Conservation (phyloP, 2,329 filamentous ascomycete genomes). For the Albifimbria verrucaria region DNA sequence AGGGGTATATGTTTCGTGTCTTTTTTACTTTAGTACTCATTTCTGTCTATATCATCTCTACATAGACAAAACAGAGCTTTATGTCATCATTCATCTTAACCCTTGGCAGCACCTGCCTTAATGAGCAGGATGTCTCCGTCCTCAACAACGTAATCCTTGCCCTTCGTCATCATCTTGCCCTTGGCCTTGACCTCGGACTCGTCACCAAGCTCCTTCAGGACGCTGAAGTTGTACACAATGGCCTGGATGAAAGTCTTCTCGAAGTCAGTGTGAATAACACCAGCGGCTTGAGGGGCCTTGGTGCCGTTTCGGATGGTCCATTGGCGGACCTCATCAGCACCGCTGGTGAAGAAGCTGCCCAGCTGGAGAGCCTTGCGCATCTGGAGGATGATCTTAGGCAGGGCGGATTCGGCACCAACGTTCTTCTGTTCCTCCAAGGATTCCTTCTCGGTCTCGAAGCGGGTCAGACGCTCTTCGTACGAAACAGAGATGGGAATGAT, state of each 20-base stretch:
- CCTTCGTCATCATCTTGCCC: constrained; percentile 97
- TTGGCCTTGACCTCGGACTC: constrained; percentile 87
- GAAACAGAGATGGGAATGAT: constrained; percentile 90
- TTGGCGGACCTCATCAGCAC: constrained; percentile 92
- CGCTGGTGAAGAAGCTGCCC: constrained; percentile 95
- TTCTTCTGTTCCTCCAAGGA: constrained; percentile 84
- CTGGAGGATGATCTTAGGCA: constrained; percentile 86
- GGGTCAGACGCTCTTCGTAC: constrained; percentile 88
- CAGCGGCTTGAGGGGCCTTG: constrained; percentile 95
- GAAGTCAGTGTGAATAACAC: constrained; percentile 97
- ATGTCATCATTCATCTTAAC: constrained; percentile 43
- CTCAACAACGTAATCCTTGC: constrained; percentile 91
- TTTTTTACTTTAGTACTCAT: too few relatives aligned
- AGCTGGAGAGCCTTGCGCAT: constrained; percentile 93
- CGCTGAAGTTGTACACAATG: constrained; percentile 85
- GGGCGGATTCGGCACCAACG: constrained; percentile 78
- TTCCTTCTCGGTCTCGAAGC: constrained; percentile 73
- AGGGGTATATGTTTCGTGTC: too few relatives aligned
- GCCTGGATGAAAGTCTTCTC: constrained; percentile 99
- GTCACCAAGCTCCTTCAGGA: constrained; percentile 81
- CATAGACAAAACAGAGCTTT: constrained; percentile 6
- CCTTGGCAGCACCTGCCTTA: constrained; percentile 83
- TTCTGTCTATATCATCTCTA: too few relatives aligned
- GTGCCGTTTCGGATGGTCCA: constrained; percentile 96
- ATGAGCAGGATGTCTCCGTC: constrained; percentile 82